Conservation (phyloP, 2,329 filamentous ascomycete genomes). For the Aspergillus fischeri region DNA sequence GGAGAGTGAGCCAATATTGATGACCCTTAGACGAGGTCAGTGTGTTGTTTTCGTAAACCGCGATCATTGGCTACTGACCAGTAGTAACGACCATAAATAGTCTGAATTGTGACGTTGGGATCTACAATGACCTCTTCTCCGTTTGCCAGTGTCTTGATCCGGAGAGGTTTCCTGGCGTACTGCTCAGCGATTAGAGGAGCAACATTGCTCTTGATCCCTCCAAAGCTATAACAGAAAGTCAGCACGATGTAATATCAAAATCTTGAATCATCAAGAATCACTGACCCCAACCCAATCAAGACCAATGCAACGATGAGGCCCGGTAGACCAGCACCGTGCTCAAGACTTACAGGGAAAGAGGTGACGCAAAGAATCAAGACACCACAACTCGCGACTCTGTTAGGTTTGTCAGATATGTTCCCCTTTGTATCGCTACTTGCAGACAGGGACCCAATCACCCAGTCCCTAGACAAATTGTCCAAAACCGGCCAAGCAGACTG, state of each 20-base stretch:
- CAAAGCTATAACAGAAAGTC: background rate
- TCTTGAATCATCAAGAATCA: background rate
- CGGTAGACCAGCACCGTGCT: background rate
- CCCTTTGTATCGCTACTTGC: background rate
- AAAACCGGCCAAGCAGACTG: background rate
- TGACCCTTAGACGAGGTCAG: background rate
- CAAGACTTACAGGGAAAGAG: background rate
- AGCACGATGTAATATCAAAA: background rate
- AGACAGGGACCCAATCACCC: background rate
- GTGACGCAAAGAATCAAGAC: background rate
- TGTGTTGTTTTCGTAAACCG: background rate
- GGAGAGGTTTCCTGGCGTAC: background rate
- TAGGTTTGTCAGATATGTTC: background rate
- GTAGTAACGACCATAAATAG: background rate
- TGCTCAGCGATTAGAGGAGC: background rate
- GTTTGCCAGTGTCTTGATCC: background rate
- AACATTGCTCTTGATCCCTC: background rate
- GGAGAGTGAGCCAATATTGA: background rate
- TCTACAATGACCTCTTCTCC: background rate
- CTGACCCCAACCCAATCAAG: background rate
- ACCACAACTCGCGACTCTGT: background rate
- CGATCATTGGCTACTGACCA: background rate
- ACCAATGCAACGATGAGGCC: background rate
- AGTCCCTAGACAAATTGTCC: background rate
- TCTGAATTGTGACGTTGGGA: background rate